phyloP scores from a whole-genome alignment of 169 alveolate genomes.

The Plasmodium inui region DNA sequence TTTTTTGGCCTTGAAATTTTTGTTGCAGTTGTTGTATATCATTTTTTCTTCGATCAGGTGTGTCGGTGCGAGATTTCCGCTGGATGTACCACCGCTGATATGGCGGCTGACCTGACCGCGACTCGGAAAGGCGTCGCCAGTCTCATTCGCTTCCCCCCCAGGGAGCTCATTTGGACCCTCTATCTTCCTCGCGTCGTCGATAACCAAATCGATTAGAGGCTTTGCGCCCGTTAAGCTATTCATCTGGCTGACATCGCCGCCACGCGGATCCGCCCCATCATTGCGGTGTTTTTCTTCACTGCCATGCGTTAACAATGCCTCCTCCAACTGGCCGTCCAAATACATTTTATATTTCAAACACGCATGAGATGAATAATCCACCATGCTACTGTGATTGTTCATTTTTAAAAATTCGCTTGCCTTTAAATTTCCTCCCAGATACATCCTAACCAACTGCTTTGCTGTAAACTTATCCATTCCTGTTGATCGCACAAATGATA shows the following conservation, averaged over 20 bases:
- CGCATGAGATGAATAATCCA: slow-evolving; percentile 60
- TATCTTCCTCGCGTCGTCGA: slow-evolving; percentile 24
- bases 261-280: neutral
- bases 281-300: slow-evolving; percentile 1
- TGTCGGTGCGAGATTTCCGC: slow-evolving; percentile 8
- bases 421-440: slow-evolving; percentile 82
- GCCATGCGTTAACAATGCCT: slow-evolving; percentile 45
- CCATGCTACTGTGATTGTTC: slow-evolving; percentile 24
- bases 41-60: slow-evolving; percentile 61
- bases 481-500: slow-evolving; percentile 94
- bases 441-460: slow-evolving; percentile 87
- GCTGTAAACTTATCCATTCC: slow-evolving; percentile 93
- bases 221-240: neutral
- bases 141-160: neutral
- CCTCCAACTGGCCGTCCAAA: slow-evolving; percentile 65
- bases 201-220: slow-evolving; percentile 44
- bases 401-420: slow-evolving; percentile 75
- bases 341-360: slow-evolving; percentile 63
- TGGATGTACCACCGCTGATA: neutral
- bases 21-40: slow-evolving; percentile 32
- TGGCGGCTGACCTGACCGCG: too few species aligned
- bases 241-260: neutral
- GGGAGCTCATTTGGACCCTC: neutral
- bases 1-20: slow-evolving; percentile 74
- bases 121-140: too few species aligned